Percentiles rank a stretch among this genome's conserved stretches.
Evolutionary conservation across 2,329 filamentous ascomycete genomes (phyloP).

Genomic region (Thermothelomyces thermophilus): DNA sequence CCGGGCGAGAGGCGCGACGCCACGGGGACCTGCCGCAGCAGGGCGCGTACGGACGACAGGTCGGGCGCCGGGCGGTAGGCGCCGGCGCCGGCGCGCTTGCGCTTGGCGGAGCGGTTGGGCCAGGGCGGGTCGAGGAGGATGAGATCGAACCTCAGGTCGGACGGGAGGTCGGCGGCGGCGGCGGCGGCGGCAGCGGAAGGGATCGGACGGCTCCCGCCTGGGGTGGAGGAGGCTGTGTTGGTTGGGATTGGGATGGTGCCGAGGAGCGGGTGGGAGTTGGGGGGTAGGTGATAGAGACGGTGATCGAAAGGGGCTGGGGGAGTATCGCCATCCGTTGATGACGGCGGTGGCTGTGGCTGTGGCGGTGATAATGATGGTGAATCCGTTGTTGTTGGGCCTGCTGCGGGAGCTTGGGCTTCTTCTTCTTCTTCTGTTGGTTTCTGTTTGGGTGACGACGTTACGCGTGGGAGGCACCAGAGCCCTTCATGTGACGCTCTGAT

Average conservation of each 20-base stretch:
- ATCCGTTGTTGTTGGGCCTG: no score
- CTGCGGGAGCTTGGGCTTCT: not conserved
- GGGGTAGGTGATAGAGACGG: not conserved
- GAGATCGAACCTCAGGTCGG: conserved; percentile 50
- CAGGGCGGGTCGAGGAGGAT: conserved; percentile 72
- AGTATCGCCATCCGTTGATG: no score
- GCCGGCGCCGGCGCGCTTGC: conserved; percentile 34
- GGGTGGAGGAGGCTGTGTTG: conserved; percentile 40
- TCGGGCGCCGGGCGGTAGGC: conserved; percentile 41
- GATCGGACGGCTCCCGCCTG: no score
- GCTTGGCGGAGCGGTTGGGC: conserved; percentile 68
- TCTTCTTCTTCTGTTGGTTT: not conserved
- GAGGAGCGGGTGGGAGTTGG: not conserved
- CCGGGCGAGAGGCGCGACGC: conserved; percentile 44
- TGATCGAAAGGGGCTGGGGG: no score
- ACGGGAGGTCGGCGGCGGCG: conserved; percentile 28
- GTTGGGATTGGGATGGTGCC: conserved; percentile 29
- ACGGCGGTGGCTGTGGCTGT: no score
- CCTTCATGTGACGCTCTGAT: conserved; percentile 34
- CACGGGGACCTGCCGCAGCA: conserved; percentile 53
- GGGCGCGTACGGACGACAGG: conserved; percentile 39
- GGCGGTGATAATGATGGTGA: no score
- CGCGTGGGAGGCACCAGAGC: conserved; percentile 42
- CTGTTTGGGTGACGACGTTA: conserved; percentile 4
- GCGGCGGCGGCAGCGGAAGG: conserved; percentile 36